Evolutionary conservation across 441 rosid species (phyloP), one percentile per base, ranked within the genome.

Genomic region (Euphorbia schlechtendalii): DNA sequence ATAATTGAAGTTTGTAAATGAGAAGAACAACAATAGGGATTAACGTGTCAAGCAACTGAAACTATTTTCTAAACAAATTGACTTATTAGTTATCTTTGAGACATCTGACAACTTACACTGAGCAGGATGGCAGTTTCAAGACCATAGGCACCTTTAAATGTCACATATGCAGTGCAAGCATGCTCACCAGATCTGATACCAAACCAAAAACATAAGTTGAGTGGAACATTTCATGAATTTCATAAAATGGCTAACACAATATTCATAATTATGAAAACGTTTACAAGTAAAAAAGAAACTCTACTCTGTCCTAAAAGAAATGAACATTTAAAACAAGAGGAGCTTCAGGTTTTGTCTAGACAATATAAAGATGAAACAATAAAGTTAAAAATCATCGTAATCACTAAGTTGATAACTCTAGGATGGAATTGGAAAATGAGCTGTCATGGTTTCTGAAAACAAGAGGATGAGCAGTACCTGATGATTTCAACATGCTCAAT

Each of bases 41-140:
- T 14, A 43, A 43, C 17, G 48, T 11, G 48, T 14, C 17, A 43
- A 2, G 48, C 48, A 43, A 43, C 48, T 11, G 12, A 17, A 14
- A 38, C 10, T 2, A 38, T 5, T 38, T 38, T 12, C 10, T 8
- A 38, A 38, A 38, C 18, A 48, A 8, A 20, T 48, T 48, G 52
- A 30, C 3, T n/a, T 56, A 66, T 21, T n/a, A 55, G 1, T 8
- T 38, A 11, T 38, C 6, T 17, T 46, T 17, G 15, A 32, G 34
- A 32, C 6, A 2, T 32, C 34, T 3, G 34, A 6, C 4, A 69
- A 77, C 94, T 83, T 80, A 86, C 98, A 72, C 77, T 85, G 72
- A 89, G 96, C 74, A 90, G 84, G 61, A 92, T 67, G 1, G 94
- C 98, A 65, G 96, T 92, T 69, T 88, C 88, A 59, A 86, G 68